Evolutionary conservation across 208 protist species (phyloP).

Genomic region (Leishmania lainsoni): DNA sequence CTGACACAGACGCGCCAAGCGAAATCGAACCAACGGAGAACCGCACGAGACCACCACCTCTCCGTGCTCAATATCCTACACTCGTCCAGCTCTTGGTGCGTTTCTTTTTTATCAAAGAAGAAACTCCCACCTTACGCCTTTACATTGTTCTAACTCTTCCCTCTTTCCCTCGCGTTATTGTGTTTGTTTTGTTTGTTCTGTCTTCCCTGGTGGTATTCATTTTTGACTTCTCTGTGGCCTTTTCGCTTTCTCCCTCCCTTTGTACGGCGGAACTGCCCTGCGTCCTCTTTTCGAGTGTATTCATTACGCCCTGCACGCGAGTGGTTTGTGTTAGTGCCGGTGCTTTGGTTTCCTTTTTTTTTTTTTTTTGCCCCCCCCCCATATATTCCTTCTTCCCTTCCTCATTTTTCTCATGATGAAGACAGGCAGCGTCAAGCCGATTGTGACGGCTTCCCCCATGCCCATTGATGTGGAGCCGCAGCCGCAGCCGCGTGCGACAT

Average conservation of each 20-base stretch:
- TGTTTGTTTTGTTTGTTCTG: background rate
- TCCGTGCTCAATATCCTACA: background rate
- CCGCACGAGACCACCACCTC: background rate
- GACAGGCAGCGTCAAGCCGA: background rate
- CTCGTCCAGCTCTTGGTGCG: background rate
- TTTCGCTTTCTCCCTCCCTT: background rate
- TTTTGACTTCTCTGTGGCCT: background rate
- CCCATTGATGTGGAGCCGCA: background rate
- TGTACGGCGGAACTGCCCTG: background rate
- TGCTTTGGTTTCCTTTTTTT: background rate
- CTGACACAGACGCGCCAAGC: background rate
- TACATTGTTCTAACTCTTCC: background rate
- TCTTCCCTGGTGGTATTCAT: background rate
- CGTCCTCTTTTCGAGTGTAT: background rate
- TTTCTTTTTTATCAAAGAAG: background rate
- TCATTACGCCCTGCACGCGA: too few relatives aligned
- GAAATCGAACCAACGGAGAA: background rate
- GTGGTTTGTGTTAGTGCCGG: background rate
- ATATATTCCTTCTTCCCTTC: background rate
- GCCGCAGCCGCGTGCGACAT: background rate
- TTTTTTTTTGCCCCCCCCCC: background rate
- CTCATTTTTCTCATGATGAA: background rate
- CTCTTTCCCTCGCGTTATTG: background rate
- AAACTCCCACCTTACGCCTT: background rate
- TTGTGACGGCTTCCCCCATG: background rate